phyloP scores from a whole-genome alignment of 495 filamentous ascomycete species.

The Aspergillus conjunctus region DNA sequence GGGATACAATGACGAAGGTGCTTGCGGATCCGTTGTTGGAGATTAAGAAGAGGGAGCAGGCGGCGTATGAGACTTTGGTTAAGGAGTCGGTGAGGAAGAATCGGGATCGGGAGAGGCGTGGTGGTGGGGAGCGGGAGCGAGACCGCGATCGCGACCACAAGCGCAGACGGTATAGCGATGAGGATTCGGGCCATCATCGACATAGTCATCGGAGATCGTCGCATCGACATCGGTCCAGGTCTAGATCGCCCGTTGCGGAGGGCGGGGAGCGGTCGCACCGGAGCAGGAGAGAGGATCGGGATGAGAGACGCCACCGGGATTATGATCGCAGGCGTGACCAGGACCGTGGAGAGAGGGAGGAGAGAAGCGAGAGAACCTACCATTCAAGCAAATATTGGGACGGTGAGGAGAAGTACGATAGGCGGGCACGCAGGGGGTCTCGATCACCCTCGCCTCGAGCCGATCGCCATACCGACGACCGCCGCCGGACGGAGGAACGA shows the following conservation, averaged over 20 bases:
- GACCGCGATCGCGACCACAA: slow-evolving; percentile 28
- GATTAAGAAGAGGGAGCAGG: slow-evolving; percentile 91
- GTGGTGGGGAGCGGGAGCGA: slow-evolving; percentile 24
- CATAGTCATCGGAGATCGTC: slow-evolving; percentile 30
- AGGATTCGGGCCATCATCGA: slow-evolving; percentile 34
- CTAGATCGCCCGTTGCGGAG: slow-evolving; percentile 34
- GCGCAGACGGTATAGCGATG: slow-evolving; percentile 34
- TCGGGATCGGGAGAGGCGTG: slow-evolving; percentile 27
- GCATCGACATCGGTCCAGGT: slow-evolving; percentile 35
- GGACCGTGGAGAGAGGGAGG: slow-evolving; percentile 23
- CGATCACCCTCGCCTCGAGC: slow-evolving; percentile 31
- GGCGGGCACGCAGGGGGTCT: slow-evolving; percentile 23
- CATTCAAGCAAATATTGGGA: slow-evolving; percentile 30
- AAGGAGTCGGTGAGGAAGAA: slow-evolving; percentile 70
- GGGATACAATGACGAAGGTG: slow-evolving; percentile 83
- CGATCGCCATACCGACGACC: slow-evolving; percentile 15
- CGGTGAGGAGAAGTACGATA: slow-evolving; percentile 34
- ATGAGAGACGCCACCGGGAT: slow-evolving; percentile 28
- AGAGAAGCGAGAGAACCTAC: slow-evolving; percentile 28
- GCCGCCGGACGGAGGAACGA: slow-evolving; percentile 21
- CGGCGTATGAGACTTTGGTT: slow-evolving; percentile 84
- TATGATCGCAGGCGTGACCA: slow-evolving; percentile 25
- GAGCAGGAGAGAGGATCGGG: slow-evolving; percentile 36
- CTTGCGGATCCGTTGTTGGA: slow-evolving; percentile 86
- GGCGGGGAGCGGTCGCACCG: slow-evolving; percentile 31